Percentiles rank a stretch among this genome's conserved stretches.
Evolutionary conservation across 768 basidiomycete species (phyloP).

Genomic region (Xanthoconium purpureum): DNA sequence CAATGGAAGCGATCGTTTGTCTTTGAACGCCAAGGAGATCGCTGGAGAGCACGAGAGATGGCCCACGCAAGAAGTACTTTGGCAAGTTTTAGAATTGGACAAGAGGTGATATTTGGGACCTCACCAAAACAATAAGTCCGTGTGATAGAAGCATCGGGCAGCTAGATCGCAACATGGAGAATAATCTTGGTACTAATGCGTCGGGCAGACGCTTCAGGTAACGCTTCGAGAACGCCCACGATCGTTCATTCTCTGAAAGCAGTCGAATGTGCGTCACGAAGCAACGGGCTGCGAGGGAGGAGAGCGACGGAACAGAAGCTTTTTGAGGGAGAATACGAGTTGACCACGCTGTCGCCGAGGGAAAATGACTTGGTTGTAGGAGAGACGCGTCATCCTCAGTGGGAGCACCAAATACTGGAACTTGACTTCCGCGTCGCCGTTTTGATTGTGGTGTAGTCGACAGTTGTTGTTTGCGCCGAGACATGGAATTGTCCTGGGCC

Average conservation of each 20-base stretch:
- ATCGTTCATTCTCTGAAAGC: slow-evolving; percentile 37
- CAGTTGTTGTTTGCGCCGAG: slow-evolving; percentile 6
- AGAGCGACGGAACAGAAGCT: slow-evolving; percentile 41
- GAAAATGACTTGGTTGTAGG: slow-evolving; percentile 35
- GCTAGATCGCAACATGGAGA: slow-evolving; percentile 45
- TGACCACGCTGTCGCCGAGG: slow-evolving; percentile 53
- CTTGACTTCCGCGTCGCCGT: slow-evolving; percentile 9
- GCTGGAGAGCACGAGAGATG: slow-evolving; percentile 43
- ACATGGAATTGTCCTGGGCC: slow-evolving; percentile 2
- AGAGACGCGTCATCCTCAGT: slow-evolving; percentile 43
- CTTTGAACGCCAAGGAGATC: slow-evolving; percentile 52
- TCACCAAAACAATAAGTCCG: slow-evolving; percentile 54
- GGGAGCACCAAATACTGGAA: slow-evolving; percentile 41
- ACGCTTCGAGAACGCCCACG: slow-evolving; percentile 40
- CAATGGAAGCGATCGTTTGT: slow-evolving; percentile 47
- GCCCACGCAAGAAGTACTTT: slow-evolving; percentile 60
- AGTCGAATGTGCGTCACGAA: slow-evolving; percentile 46
- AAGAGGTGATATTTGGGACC: slow-evolving; percentile 6
- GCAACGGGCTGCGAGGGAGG: slow-evolving; percentile 46
- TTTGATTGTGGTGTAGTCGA: slow-evolving; percentile 8
- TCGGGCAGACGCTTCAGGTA: slow-evolving; percentile 53
- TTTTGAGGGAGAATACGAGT: slow-evolving; percentile 37
- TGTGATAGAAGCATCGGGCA: slow-evolving; percentile 53
- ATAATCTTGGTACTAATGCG: slow-evolving; percentile 45
- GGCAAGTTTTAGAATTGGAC: not conserved